Evolutionary conservation across 352 stramenopile species (phyloP).

Genomic region (Globisporangium radiosum): DNA sequence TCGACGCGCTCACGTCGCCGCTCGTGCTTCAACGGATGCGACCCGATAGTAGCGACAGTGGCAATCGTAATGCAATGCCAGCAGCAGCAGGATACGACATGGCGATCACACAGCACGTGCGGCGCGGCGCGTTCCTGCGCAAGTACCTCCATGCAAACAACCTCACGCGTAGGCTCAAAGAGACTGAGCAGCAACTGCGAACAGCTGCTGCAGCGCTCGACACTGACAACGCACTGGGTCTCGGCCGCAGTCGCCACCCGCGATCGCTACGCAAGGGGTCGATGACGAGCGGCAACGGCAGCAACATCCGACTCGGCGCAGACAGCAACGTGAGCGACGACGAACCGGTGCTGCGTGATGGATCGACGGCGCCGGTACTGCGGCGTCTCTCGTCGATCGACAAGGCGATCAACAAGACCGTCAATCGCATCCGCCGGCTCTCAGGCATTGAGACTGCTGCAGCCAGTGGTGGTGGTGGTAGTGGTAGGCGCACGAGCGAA

Average conservation of each 20-base stretch:
- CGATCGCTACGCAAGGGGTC: neutral
- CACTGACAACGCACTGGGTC: conserved; percentile 8
- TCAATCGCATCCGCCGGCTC: conserved; percentile 45
- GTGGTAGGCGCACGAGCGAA: neutral
- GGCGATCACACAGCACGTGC: conserved; percentile 50
- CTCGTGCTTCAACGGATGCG: conserved; percentile 32
- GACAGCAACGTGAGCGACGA: conserved; percentile 8
- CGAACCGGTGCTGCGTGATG: conserved; percentile 6
- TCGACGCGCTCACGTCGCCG: conserved; percentile 14
- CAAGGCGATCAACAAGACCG: conserved; percentile 57
- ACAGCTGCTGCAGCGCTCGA: conserved; percentile 18
- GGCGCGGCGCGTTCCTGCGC: conserved; percentile 49
- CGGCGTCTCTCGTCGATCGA: conserved; percentile 48
- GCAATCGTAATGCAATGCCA: neutral
- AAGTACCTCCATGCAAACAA: conserved; percentile 65
- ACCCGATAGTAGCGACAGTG: neutral
- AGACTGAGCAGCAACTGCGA: conserved; percentile 45
- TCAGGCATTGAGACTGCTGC: conserved; percentile 18
- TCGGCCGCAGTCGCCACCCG: too few relatives aligned
- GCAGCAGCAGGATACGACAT: conserved; percentile 22
- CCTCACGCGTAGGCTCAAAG: conserved; percentile 55
- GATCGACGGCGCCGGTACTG: conserved; percentile 21
- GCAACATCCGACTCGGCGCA: neutral
- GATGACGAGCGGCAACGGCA: neutral
- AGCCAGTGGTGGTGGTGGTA: neutral